These are phyloP conservation scores for Colletotrichum orchidophilum DNA, from an alignment of 2,329 filamentous ascomycete species.

Conservation along the genomic window DNA sequence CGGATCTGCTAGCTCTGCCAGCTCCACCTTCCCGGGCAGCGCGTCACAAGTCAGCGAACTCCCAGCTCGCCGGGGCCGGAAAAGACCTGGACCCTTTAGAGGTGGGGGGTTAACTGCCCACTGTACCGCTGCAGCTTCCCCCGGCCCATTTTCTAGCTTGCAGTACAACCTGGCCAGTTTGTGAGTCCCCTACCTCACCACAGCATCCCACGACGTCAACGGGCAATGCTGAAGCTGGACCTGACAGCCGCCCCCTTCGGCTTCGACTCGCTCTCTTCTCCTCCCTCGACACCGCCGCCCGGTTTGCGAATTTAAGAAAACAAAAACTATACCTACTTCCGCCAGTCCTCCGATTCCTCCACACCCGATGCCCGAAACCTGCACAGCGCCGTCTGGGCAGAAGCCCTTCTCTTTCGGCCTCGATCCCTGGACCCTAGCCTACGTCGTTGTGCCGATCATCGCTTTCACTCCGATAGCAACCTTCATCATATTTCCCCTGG, in stretches of 20 bases:
- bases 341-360: not conserved
- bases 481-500: constrained; percentile 45
- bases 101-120: constrained; percentile 11
- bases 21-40: not conserved
- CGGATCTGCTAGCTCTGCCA: not conserved
- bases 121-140: constrained; percentile 24
- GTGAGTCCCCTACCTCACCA: not conserved
- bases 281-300: not conserved
- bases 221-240: constrained; percentile 28
- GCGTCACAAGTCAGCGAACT: not conserved
- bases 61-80: constrained; percentile 5
- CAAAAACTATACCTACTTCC: not conserved
- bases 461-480: constrained; percentile 39
- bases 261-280: not conserved
- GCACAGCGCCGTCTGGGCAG: constrained; percentile 40
- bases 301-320: not conserved
- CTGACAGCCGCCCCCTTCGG: constrained; percentile 18
- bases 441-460: constrained; percentile 38
- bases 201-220: constrained; percentile 21
- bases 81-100: constrained; percentile 17
- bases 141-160: constrained; percentile 23
- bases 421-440: constrained; percentile 38
- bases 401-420: constrained; percentile 42
- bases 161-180: constrained; percentile 32
- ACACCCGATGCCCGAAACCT: constrained; percentile 41